phyloP scores from a whole-genome alignment of 2,329 filamentous ascomycete species.

The Arachnomyces sp. region DNA sequence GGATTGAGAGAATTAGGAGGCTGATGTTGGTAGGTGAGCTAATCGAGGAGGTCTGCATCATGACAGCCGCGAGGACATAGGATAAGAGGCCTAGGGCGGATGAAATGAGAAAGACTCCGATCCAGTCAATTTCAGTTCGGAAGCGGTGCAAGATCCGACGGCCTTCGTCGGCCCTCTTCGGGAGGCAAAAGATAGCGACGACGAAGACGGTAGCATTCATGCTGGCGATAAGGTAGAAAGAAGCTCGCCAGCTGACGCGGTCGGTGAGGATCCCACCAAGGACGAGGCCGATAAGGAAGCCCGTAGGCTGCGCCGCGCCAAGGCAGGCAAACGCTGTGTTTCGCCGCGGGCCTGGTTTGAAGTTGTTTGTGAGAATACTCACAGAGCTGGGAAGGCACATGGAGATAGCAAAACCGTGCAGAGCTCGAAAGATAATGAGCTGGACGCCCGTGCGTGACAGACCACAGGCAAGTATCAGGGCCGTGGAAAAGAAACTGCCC shows the following conservation, averaged over 20 bases:
- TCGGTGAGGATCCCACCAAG: constrained; percentile 40
- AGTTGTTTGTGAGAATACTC: constrained; percentile 38
- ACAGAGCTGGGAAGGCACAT: constrained; percentile 40
- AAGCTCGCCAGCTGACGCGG: constrained; percentile 41
- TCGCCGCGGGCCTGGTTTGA: constrained; percentile 34
- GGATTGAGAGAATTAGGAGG: constrained; percentile 20
- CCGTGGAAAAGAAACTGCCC: constrained; percentile 34
- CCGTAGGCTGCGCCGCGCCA: constrained; percentile 40
- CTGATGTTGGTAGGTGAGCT: constrained; percentile 17
- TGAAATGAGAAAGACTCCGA: constrained; percentile 38
- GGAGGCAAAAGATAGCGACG: constrained; percentile 32
- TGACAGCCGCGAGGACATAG: constrained; percentile 39
- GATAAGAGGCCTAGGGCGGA: constrained; percentile 40
- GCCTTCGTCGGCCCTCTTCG: constrained; percentile 20
- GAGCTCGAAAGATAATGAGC: constrained; percentile 38
- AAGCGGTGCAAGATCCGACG: no score
- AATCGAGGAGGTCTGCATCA: constrained; percentile 12
- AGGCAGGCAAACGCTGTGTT: constrained; percentile 42
- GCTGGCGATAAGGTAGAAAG: constrained; percentile 40
- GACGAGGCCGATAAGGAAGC: constrained; percentile 39
- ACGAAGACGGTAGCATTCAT: constrained; percentile 31
- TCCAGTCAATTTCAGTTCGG: constrained; percentile 42
- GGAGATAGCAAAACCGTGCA: constrained; percentile 35
- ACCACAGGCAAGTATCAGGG: constrained; percentile 34
- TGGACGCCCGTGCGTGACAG: constrained; percentile 26